Evolutionary conservation across 169 alveolate genomes (phyloP), one percentile per base, ranked within the genome.

Genomic region (Eimeria acervulina): DNA sequence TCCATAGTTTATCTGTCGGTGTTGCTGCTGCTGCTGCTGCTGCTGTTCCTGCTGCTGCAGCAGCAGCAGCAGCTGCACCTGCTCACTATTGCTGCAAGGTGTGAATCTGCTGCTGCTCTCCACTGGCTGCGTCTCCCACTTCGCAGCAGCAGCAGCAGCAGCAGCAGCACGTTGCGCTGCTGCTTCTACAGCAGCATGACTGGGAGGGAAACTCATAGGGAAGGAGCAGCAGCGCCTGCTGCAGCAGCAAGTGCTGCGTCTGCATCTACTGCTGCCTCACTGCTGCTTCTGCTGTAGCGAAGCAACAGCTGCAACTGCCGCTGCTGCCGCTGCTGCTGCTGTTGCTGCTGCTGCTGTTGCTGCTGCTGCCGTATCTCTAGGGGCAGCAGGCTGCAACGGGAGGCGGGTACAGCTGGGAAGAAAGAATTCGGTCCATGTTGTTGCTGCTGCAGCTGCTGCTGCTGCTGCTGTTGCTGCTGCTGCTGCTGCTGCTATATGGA

Each of bases 31-130:
- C 21, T 7, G 83, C 47, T 72, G 83, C 83, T 72, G 83, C 83
- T 19, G 83, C 83, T 72, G 83, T 36, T 72, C 44, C 83, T 72
- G 83, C 83, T 72, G 83, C 83, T 72, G 88, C 42, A 6, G 31
- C 38, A 3, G 61, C 63, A 36, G 88, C 28, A 7, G 61, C 33
- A 8, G 55, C 33, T 38, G 88, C 63, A 13, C 51, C 21, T 40
- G 88, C 61, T 42, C 51, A 23, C 38, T 47, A 17, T 28, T 40
- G 47, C 23, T 12, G 83, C 42, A 13, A n/a, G 40, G 83, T 19
- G 26, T 28, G 40, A 72, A 72, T 8, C 47, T 72, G 83, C 83
- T 28, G 40, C 83, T 72, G 83, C 83, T 13, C 15, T 26, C 23
- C 4, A 72, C n/a, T 72, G 83, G 83, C 47, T 36, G 44, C 47